phyloP scores from a whole-genome alignment of 139 green algal species.

The Chlamydomonas incerta region DNA sequence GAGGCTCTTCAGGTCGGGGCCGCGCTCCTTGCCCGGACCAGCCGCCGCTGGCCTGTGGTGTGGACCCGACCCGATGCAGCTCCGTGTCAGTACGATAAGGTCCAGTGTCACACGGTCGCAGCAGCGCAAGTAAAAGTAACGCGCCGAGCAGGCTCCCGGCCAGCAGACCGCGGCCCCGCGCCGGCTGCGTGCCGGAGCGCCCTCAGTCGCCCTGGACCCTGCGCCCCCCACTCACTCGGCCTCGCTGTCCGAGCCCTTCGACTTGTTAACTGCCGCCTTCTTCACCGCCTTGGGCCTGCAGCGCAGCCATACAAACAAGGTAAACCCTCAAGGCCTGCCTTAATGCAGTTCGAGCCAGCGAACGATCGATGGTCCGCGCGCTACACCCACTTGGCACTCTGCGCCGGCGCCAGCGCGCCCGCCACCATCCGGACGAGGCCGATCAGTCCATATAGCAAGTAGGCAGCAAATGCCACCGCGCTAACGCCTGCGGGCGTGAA shows the following conservation, averaged over 20 bases:
- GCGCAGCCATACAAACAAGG: too few relatives aligned
- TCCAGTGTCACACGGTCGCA: too few relatives aligned
- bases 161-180: too few relatives aligned
- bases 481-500: neutral
- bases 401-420: neutral
- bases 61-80: neutral
- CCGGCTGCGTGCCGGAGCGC: too few relatives aligned
- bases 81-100: neutral
- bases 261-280: neutral
- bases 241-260: conserved; percentile 31
- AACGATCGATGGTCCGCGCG: too few relatives aligned
- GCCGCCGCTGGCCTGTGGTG: neutral
- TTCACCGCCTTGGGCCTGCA: conserved; percentile 5
- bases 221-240: conserved; percentile 8
- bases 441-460: conserved; percentile 9
- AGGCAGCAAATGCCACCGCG: neutral
- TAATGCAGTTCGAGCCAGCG: neutral
- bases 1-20: conserved; percentile 61
- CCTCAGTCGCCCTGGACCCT: too few relatives aligned
- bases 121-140: too few relatives aligned
- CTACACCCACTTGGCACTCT: neutral
- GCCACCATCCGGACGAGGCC: neutral
- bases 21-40: conserved; percentile 10
- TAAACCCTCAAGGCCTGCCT: neutral
- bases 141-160: too few relatives aligned